Evolutionary conservation across 2,329 filamentous ascomycete genomes (phyloP).

Genomic region (Spiromastix sp.): DNA sequence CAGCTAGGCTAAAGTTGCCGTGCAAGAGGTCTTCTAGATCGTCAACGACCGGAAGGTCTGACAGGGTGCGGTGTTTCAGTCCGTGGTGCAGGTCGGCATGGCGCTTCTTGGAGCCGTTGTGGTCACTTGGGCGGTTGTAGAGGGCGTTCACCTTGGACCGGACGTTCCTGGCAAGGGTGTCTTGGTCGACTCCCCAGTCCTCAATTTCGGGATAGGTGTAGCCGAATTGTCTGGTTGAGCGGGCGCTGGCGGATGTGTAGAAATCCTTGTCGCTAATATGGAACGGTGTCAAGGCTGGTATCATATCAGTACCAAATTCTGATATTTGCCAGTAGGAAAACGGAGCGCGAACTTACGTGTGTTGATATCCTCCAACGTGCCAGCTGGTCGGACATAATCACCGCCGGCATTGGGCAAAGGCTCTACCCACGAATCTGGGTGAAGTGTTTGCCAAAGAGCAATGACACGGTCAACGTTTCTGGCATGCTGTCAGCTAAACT

Average conservation of each 20-base stretch:
- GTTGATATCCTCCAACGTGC: conserved; percentile 43
- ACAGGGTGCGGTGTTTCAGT: conserved; percentile 25
- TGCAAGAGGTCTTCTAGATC: conserved; percentile 5
- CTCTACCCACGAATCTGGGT: conserved; percentile 57
- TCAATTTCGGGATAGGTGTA: conserved; percentile 65
- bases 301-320: background rate
- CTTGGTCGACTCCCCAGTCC: conserved; percentile 27
- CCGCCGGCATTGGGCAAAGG: conserved; percentile 44
- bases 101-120: conserved; percentile 18
- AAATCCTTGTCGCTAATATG: conserved; percentile 47
- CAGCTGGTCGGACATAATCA: conserved; percentile 51
- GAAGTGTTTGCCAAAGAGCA: conserved; percentile 65
- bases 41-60: conserved; percentile 9
- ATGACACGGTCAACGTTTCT: conserved; percentile 64
- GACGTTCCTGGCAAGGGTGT: conserved; percentile 33
- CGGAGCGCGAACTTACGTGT: conserved; percentile 40
- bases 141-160: conserved; percentile 48
- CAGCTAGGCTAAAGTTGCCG: conserved; percentile 8
- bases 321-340: background rate
- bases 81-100: conserved; percentile 11
- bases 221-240: conserved; percentile 52
- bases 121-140: conserved; percentile 36
- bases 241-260: conserved; percentile 56
- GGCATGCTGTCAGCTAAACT: background rate
- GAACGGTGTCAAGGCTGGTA: conserved; percentile 55